phyloP scores from a whole-genome alignment of 2,329 filamentous ascomycete species.

The Neoscytalidium dimidiatum region DNA sequence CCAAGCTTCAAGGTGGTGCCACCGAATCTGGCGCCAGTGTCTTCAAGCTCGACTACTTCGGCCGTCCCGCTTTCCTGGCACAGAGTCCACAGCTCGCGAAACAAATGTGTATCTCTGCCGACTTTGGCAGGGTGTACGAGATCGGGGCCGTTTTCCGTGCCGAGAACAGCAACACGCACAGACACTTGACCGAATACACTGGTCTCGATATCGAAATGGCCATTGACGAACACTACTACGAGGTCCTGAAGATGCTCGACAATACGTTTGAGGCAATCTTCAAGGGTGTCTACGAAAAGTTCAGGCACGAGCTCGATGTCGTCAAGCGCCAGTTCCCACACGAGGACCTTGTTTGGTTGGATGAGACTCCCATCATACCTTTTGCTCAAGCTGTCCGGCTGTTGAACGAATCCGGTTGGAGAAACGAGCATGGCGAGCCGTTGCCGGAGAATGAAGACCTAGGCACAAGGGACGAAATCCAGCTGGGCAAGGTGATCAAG shows the following conservation, averaged over 20 bases:
- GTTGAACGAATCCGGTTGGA: slow-evolving; percentile 76
- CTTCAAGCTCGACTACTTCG: slow-evolving; percentile 91
- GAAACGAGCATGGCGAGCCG: slow-evolving; percentile 72
- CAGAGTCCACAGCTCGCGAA: slow-evolving; percentile 92
- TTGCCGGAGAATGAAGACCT: slow-evolving; percentile 77
- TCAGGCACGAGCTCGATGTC: slow-evolving; percentile 71
- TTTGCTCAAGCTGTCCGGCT: slow-evolving; percentile 80
- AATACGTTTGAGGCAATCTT: slow-evolving; percentile 79
- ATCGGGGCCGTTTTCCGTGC: slow-evolving; percentile 89
- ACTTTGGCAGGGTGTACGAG: slow-evolving; percentile 88
- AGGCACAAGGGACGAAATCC: slow-evolving; percentile 82
- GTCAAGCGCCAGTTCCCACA: slow-evolving; percentile 85
- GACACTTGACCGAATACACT: slow-evolving; percentile 92
- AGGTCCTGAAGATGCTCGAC: slow-evolving; percentile 79
- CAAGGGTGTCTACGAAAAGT: slow-evolving; percentile 68
- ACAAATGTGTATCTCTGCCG: slow-evolving; percentile 87
- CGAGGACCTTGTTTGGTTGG: slow-evolving; percentile 82
- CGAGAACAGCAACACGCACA: slow-evolving; percentile 93
- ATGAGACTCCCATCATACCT: slow-evolving; percentile 78
- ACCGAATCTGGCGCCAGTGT: slow-evolving; percentile 91
- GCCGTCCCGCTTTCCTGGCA: slow-evolving; percentile 80
- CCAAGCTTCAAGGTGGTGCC: slow-evolving; percentile 85
- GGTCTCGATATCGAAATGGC: slow-evolving; percentile 92
- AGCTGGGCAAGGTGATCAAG: slow-evolving; percentile 80
- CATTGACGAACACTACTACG: slow-evolving; percentile 85